Conservation (phyloP, 148 eudicot genomes). For the Linanthus parryae region DNA sequence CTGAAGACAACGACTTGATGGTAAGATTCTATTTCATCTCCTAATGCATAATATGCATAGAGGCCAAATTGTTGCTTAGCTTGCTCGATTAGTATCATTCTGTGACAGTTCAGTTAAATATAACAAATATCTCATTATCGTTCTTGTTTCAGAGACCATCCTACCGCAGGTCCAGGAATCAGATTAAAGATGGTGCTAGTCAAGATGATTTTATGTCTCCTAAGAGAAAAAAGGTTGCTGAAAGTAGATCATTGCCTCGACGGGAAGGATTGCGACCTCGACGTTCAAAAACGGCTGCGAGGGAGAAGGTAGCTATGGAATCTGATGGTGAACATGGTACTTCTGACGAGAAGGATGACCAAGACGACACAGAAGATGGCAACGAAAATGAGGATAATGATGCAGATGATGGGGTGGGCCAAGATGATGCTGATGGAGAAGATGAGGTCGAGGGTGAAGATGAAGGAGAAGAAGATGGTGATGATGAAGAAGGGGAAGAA, state of each 20-base stretch:
- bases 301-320: constrained; percentile 24
- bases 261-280: constrained; percentile 94
- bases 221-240: constrained; percentile 38
- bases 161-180: constrained; percentile 55
- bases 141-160: constrained; percentile 48
- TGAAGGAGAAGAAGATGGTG: constrained; percentile 68
- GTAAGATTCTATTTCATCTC: constrained; percentile 35
- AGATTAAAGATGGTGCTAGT: constrained; percentile 39
- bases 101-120: too few species aligned
- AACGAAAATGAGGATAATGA: too few species aligned
- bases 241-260: constrained; percentile 43
- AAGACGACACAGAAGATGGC: constrained; percentile 65
- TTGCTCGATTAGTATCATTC: too few species aligned
- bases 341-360: constrained; percentile 60
- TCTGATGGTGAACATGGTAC: constrained; percentile 73
- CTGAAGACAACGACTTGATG: constrained; percentile 83
- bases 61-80: constrained; percentile 3
- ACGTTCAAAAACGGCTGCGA: constrained; percentile 40
- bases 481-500: constrained; percentile 83
- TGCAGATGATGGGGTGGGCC: constrained; percentile 46
- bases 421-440: constrained; percentile 47
- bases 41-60: constrained; percentile 7
- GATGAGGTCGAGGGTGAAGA: constrained; percentile 47
- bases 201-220: constrained; percentile 43
- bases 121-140: neutral